Percentiles rank a stretch among this genome's conserved stretches.
Evolutionary conservation across 23 red algal genomes (phyloP).

Genomic region (Gracilaria gracilis): DNA sequence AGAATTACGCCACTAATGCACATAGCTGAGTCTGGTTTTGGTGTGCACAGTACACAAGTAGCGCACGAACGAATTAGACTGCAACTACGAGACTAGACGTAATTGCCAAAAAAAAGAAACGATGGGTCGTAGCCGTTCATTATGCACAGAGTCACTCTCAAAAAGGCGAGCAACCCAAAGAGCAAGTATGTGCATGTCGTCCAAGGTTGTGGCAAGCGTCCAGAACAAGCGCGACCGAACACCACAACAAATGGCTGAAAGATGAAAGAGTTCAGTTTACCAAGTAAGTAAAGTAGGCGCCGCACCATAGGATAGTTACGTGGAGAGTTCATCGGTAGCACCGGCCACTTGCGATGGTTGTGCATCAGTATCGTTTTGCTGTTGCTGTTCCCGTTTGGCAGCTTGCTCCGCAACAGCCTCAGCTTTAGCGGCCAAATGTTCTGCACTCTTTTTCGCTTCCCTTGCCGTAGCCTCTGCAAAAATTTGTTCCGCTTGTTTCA

Average conservation of each 20-base stretch:
- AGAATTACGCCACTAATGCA: not conserved
- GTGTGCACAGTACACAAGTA: not conserved
- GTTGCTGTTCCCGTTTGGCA: constrained; percentile 66
- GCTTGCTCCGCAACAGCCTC: constrained; percentile 77
- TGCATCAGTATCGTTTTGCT: constrained; percentile 26
- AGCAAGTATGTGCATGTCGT: not conserved
- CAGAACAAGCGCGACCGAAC: not conserved
- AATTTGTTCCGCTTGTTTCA: constrained; percentile 91
- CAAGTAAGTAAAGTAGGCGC: constrained; percentile 4
- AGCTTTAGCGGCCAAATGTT: constrained; percentile 80
- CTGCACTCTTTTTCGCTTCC: constrained; percentile 83
- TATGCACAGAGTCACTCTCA: not conserved
- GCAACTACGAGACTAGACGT: constrained; percentile 11
- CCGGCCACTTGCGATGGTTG: constrained; percentile 4
- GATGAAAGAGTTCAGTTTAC: not conserved
- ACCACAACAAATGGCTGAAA: not conserved
- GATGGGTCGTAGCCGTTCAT: not conserved
- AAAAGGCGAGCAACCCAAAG: not conserved
- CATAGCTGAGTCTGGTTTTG: not conserved
- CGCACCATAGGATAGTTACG: not conserved
- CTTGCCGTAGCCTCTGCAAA: constrained; percentile 86
- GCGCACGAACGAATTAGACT: not conserved
- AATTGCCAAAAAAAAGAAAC: not conserved
- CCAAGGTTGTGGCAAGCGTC: not conserved
- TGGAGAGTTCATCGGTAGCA: constrained; percentile 1